Conservation (phyloP, 2,329 filamentous ascomycete genomes). For the Chrysosporium keratinophilum region DNA sequence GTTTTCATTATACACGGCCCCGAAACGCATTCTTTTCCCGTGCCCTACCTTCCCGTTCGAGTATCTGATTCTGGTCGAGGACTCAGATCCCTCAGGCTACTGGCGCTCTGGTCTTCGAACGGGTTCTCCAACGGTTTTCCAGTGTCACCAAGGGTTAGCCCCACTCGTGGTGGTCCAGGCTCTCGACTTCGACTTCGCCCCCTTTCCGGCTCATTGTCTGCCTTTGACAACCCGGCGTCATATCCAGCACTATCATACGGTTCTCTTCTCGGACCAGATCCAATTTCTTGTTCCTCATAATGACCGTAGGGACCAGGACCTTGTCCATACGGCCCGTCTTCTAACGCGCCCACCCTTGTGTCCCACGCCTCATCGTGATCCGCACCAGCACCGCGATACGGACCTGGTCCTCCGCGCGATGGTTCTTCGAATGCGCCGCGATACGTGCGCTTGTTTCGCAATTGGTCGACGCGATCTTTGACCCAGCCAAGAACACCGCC, state of each 20-base stretch:
- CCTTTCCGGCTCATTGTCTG: constrained; percentile 29
- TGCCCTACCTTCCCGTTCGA: constrained; percentile 23
- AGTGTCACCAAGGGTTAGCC: constrained; percentile 36
- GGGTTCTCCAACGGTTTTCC: constrained; percentile 50
- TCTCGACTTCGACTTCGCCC: constrained; percentile 39
- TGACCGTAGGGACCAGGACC: constrained; percentile 50
- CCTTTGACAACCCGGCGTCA: not conserved
- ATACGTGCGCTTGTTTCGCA: constrained; percentile 58
- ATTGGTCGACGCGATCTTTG: constrained; percentile 51
- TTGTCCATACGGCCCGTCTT: constrained; percentile 45
- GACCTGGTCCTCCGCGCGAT: constrained; percentile 42
- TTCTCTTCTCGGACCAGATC: constrained; percentile 34
- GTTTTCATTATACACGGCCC: not conserved
- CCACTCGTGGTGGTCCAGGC: constrained; percentile 28
- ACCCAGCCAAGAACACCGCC: constrained; percentile 64
- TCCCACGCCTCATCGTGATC: constrained; percentile 86
- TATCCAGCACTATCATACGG: constrained; percentile 23
- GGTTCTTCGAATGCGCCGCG: constrained; percentile 58
- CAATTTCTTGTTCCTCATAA: constrained; percentile 68
- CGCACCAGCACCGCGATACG: constrained; percentile 36
- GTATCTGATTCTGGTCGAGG: constrained; percentile 50
- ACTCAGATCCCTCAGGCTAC: constrained; percentile 59
- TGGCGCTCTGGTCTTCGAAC: constrained; percentile 59
- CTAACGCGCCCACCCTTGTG: constrained; percentile 57
- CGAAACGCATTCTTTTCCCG: not conserved